These are phyloP conservation scores for Tilletia setariae DNA, from an alignment of 1,284 basidiomycete genomes.

Conservation along the genomic window DNA sequence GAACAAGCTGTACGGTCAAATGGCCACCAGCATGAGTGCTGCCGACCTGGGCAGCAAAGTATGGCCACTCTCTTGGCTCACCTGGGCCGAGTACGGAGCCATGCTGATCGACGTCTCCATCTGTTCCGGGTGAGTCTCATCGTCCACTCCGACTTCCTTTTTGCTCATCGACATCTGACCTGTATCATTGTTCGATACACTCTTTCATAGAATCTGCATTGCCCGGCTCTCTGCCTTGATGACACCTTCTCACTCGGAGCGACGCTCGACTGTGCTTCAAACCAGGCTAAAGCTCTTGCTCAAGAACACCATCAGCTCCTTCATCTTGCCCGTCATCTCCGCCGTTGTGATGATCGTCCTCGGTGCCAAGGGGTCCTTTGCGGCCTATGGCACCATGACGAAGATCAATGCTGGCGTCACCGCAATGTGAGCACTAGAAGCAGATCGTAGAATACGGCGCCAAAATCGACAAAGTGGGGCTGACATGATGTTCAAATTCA, in stretches of 20 bases:
- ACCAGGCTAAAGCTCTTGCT: background rate
- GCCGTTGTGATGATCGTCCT: constrained; percentile 10
- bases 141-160: background rate
- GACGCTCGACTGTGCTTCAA: background rate
- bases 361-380: background rate
- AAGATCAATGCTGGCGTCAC: constrained; percentile 15
- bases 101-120: constrained; percentile 6
- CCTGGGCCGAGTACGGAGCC: constrained; percentile 6
- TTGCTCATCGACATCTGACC: no score
- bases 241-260: constrained; percentile 1
- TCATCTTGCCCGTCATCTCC: constrained; percentile 9
- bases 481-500: background rate
- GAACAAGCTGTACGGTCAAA: constrained; percentile 3
- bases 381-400: background rate
- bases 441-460: background rate
- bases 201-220: constrained; percentile 5
- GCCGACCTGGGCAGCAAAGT: background rate
- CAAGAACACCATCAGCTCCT: constrained; percentile 1
- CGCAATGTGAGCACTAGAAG: constrained; percentile 1
- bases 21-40: constrained; percentile 1
- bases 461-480: background rate
- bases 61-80: constrained; percentile 6
- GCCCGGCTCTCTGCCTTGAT: background rate
- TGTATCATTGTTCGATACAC: background rate
- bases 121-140: constrained; percentile 8